Percentiles rank a stretch among this genome's conserved stretches.
These are phyloP conservation scores for Solanum hybrid DNA, from an alignment of 305 asterid species.

Conservation along the genomic window DNA sequence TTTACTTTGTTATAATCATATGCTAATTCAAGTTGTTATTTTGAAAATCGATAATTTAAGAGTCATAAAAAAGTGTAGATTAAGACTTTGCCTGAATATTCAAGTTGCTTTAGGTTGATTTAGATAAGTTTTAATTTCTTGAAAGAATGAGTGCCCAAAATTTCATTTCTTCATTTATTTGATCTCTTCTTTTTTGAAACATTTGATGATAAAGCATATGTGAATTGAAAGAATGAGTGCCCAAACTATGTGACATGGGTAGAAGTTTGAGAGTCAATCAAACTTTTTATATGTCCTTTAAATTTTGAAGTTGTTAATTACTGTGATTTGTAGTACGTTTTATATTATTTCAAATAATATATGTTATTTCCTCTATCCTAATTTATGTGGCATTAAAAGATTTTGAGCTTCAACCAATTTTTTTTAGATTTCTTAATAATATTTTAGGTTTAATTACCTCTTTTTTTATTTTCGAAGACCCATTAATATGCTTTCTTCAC, in stretches of 20 bases:
- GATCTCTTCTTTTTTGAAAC: neutral
- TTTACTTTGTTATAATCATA: neutral
- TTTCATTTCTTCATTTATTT: neutral
- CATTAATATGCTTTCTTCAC: neutral
- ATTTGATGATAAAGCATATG: neutral
- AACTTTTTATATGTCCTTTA: neutral
- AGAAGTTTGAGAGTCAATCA: neutral
- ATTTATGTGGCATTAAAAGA: neutral
- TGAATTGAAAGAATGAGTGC: neutral
- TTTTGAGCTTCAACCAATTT: neutral
- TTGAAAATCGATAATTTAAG: neutral
- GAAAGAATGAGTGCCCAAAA: neutral
- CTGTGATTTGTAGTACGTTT: neutral
- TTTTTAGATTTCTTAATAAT: neutral
- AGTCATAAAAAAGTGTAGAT: neutral
- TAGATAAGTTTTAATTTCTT: neutral
- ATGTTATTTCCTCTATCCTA: neutral
- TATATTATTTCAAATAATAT: no score
- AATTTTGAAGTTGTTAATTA: neutral
- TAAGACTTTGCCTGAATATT: neutral
- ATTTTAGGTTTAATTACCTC: neutral
- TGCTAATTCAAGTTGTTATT: neutral
- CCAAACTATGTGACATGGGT: neutral
- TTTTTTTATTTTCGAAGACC: neutral
- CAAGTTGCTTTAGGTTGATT: neutral